phyloP scores from a whole-genome alignment of 2,329 filamentous ascomycete genomes.

The Mycosphaerella sp. region DNA sequence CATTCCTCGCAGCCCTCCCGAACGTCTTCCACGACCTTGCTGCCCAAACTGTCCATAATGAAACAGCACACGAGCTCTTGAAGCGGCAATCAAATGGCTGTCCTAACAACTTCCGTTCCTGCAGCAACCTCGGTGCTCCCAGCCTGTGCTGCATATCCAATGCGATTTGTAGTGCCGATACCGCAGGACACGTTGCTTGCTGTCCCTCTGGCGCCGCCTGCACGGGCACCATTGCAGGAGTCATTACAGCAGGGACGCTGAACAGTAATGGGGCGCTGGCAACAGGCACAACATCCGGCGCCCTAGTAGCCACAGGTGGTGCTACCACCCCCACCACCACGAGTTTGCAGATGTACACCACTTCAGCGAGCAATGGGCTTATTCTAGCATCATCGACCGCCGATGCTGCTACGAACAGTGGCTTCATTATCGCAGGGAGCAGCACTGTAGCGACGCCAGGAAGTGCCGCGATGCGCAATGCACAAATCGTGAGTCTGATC shows the following conservation, averaged over 20 bases:
- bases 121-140: constrained; percentile 47
- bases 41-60: constrained; percentile 17
- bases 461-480: constrained; percentile 21
- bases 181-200: constrained; percentile 54
- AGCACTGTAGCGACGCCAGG: constrained; percentile 34
- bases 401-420: constrained; percentile 16
- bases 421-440: constrained; percentile 31
- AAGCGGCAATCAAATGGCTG: constrained; percentile 41
- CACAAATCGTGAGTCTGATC: constrained; percentile 30
- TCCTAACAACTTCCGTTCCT: constrained; percentile 48
- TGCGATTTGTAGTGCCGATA: constrained; percentile 52
- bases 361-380: constrained; percentile 24
- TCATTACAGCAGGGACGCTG: constrained; percentile 33
- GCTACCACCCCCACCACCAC: constrained; percentile 20
- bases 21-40: constrained; percentile 24
- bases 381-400: constrained; percentile 21
- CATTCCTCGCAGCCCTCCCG: constrained; percentile 30
- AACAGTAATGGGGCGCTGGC: constrained; percentile 25
- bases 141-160: constrained; percentile 51
- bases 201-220: constrained; percentile 54
- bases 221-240: constrained; percentile 47
- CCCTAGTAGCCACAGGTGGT: constrained; percentile 18
- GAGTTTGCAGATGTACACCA: constrained; percentile 21
- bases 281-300: constrained; percentile 18
- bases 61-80: constrained; percentile 26